Evolutionary conservation across 495 filamentous ascomycete species (phyloP), one percentile per base, ranked within the genome.

Genomic region (Pyronema domesticum): DNA sequence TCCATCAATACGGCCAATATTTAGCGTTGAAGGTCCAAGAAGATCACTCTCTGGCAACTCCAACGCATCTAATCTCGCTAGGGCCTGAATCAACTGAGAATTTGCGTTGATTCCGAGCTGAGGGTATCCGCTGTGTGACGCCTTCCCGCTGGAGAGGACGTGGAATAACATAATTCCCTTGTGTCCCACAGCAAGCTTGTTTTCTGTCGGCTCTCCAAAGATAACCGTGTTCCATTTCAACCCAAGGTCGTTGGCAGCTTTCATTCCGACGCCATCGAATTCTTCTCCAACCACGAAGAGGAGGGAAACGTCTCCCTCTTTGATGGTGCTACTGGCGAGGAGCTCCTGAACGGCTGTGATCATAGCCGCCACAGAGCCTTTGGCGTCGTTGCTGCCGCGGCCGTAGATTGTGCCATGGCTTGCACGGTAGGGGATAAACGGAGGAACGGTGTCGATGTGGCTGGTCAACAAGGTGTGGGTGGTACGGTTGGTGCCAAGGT

Each of bases 201-300:
- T 74, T 59, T 94, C 85, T 0, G 89, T 96, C 9, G 89, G 89
- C 64, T 96, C 89, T 42, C 82, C 89, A 63, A 95, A 95, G 65
- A 96, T 83, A 56, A 86, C 78, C 3, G 84, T 76, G 51, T 78
- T 72, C 70, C 78, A 80, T 43, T 66, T 65, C 30, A 69, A 57
- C 3, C 68, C 65, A 37, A 74, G 71, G 34, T 45, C 47, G 23
- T 78, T 80, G 40, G 80, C 80, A 66, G 70, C 52, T 46, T 68
- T 75, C 91, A 96, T 95, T n/a, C 89, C 89, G 54, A 83, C 79
- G 13, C 89, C 89, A 19, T 73, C 71, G 15, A 70, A 74, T 65
- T 95, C 89, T 64, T 96, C 89, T 52, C 85, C 86, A 3, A 94
- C 86, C 7, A 96, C 89, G 69, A 82, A 95, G 23, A 95, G 76